Base-by-base conservation (phyloP, 805 yeast genomes). In the Kodamaea neixiangensis region DNA sequence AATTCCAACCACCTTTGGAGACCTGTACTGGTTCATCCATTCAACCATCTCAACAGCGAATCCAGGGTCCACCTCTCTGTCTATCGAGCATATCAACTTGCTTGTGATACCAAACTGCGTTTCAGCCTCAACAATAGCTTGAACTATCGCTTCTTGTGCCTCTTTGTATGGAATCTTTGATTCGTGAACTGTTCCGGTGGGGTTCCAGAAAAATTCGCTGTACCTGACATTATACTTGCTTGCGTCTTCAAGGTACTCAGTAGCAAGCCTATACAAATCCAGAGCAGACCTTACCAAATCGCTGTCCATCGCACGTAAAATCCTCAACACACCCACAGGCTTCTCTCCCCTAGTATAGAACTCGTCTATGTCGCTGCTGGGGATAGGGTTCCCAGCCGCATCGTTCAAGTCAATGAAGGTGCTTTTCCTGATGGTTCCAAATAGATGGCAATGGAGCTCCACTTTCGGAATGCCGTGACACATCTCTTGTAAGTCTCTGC, bases 151-250 rank as follows among this genome's bases (percentile, higher is more conserved):
- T 2, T 45, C 49, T 44, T 65, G 69, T 1, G 69, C 68, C 3
- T 48, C 58, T 7, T 43, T 43, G 48, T 51, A 65, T 1, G 65
- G 59, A 34, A 65, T 65, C 31, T 58, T 54, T 6, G 68, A 64
- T 14, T 52, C 61, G 39, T 55, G 44, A 3, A 62, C 63, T 1
- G 68, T 62, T 7, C 69, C 69, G 0, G 69, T 64, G 9, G 69
- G 68, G 54, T 65, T 65, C 69, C 69, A 65, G 33, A 62, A 65
- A 41, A 65, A 57, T 53, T 65, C 69, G 29, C 60, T 51, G 49
- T 65, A 63, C 7, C 48, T 15, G n/a, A 65, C 60, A 46, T 64
- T 63, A 48, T 64, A 67, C 2, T 29, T 10, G 7, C 46, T 45
- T 1, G 64, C 66, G 29, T 53, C 54, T 35, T 56, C 58, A 7